These are phyloP conservation scores for Arthrobotrys entomopaga DNA, from an alignment of 2,329 filamentous ascomycete genomes.

Conservation along the genomic window DNA sequence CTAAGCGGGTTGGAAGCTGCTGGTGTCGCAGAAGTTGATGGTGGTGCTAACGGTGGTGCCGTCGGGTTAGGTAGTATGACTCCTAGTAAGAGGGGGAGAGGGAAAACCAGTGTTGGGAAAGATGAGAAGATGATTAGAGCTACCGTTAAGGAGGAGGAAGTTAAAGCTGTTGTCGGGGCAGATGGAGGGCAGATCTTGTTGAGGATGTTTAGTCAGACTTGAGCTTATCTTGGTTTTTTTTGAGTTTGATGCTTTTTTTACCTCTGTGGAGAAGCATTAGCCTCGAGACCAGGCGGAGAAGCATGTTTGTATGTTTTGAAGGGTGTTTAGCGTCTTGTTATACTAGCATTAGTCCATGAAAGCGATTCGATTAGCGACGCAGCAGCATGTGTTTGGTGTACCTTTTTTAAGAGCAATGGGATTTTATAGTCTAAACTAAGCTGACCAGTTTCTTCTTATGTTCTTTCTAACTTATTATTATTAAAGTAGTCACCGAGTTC, in stretches of 20 bases:
- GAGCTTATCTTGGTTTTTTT: not conserved
- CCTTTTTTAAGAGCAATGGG: too few species aligned
- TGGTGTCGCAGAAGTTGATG: slow-evolving; percentile 74
- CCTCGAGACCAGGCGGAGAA: not conserved
- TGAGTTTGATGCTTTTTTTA: not conserved
- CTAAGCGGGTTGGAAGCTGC: slow-evolving; percentile 88
- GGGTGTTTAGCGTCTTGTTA: slow-evolving; percentile 2
- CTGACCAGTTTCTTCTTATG: too few species aligned
- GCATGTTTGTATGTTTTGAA: slow-evolving; percentile 4
- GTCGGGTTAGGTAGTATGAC: slow-evolving; percentile 29
- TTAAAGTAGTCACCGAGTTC: too few species aligned
- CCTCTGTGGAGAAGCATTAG: too few species aligned
- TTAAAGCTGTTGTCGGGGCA: slow-evolving; percentile 38
- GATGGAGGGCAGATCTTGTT: slow-evolving; percentile 47
- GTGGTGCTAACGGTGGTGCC: slow-evolving; percentile 7
- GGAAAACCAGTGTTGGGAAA: slow-evolving; percentile 12
- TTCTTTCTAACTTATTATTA: too few species aligned
- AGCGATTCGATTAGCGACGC: slow-evolving; percentile 13
- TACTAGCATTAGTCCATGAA: not conserved
- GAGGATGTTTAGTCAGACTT: slow-evolving; percentile 51
- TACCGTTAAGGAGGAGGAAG: slow-evolving; percentile 51
- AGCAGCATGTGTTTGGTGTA: not conserved
- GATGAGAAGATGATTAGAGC: slow-evolving; percentile 51
- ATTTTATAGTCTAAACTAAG: too few species aligned
- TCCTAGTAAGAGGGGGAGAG: slow-evolving; percentile 43